Evolutionary conservation across 2,329 filamentous ascomycete genomes (phyloP), one percentile per base, ranked within the genome.

Genomic region (Claviceps cyperi): DNA sequence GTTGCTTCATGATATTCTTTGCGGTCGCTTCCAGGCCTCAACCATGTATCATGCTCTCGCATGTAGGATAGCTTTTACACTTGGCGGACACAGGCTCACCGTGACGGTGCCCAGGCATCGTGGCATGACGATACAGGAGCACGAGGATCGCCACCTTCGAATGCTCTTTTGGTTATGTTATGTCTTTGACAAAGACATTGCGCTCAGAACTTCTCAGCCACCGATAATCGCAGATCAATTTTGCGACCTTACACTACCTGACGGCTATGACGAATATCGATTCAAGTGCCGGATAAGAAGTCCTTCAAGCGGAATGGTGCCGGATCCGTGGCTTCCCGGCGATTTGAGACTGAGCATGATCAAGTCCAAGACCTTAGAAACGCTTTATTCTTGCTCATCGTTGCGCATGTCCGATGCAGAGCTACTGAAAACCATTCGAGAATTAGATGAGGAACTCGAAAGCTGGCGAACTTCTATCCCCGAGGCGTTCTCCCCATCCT

Each of bases 361-460:
- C 55, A 79, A 78, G 55, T 71, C 74, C 0, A 73, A 71, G 35
- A 66, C 70, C 1, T 69, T 68, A 47, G 66, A 62, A 6, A 60
- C 68, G 0, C 63, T 80, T 0, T 80, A 78, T 53, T 78, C 76
- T 0, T 63, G 68, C 4, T 58, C 66, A 3, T 69, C 72, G 0
- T 56, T 70, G 2, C 65, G 66, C 13, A 79, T 77, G 52, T 68
- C 72, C 0, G 75, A 78, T 40, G 73, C 75, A 0, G 74, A 79
- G 50, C 60, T 80, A 0, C 62, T 80, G 2, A 68, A 69, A 9
- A 69, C 73, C 3, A 78, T 80, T 13, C 70, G 76, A 5, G 71
- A 77, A 57, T 62, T 80, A 0, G 77, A 80, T 51, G 72, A 76
- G 21, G 73, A 78, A 32, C 62, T 80, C 0, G 77, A 80, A 45